Percentiles rank a stretch among this genome's conserved stretches.
These are phyloP conservation scores for Bruguiera parviflora DNA, from an alignment of 345 rosid genomes.

Conservation along the genomic window DNA sequence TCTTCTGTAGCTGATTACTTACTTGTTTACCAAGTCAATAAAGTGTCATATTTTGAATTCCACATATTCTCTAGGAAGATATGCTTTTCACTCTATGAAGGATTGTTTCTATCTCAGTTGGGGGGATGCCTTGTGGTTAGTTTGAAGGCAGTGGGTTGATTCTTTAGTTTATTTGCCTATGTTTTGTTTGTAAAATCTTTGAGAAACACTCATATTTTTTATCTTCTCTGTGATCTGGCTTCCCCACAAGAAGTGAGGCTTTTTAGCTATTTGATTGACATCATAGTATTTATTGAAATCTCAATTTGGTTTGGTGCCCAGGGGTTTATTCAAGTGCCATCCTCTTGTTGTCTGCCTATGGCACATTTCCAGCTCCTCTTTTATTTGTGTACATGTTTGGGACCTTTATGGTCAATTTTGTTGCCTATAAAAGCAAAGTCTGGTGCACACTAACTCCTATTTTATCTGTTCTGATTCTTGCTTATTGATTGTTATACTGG, in stretches of 20 bases:
- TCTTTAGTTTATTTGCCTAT: not conserved
- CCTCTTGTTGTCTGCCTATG: not conserved
- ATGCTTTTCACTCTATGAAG: too few relatives aligned
- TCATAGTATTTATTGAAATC: not conserved
- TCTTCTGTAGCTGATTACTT: too few relatives aligned
- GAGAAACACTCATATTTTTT: not conserved
- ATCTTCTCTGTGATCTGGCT: not conserved
- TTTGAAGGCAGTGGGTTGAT: not conserved
- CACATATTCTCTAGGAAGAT: not conserved
- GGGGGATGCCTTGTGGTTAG: not conserved
- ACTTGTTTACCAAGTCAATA: too few relatives aligned
- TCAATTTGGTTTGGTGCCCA: not conserved
- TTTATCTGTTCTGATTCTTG: not conserved
- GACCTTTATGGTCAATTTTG: not conserved
- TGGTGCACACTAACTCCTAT: not conserved
- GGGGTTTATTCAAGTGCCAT: not conserved
- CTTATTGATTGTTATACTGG: not conserved
- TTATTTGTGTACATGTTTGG: not conserved
- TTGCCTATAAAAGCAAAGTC: not conserved
- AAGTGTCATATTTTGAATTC: too few relatives aligned
- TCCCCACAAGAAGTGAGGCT: not conserved
- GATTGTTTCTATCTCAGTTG: not conserved
- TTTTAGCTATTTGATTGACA: not conserved
- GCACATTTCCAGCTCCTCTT: not conserved
- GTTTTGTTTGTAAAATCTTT: not conserved